A percentile compares a stretch with the other conserved stretches of the same genome.
Conservation (phyloP, 2,329 filamentous ascomycete species). For the Ophiosphaerella narmari region DNA sequence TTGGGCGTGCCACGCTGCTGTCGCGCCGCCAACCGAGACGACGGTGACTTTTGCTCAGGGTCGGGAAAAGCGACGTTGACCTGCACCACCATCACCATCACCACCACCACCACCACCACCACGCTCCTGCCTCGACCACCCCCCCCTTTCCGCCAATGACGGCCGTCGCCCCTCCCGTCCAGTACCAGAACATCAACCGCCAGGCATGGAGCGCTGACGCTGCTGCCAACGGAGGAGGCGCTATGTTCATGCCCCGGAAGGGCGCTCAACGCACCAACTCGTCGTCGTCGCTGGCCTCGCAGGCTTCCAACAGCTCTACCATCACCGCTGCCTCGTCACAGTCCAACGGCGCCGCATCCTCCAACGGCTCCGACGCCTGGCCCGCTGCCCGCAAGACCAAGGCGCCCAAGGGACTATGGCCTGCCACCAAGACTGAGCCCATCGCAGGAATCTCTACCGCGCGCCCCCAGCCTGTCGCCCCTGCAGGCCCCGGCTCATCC, state of each 20-base stretch:
- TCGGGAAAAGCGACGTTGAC: slow-evolving; percentile 30
- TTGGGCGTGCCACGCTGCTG: slow-evolving; percentile 32
- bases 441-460: slow-evolving; percentile 66
- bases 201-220: slow-evolving; percentile 66
- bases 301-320: slow-evolving; percentile 67
- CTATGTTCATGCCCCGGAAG: slow-evolving; percentile 90
- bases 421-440: slow-evolving; percentile 67
- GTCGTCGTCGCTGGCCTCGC: slow-evolving; percentile 76
- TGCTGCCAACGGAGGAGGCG: slow-evolving; percentile 62
- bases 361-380: slow-evolving; percentile 23
- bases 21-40: slow-evolving; percentile 34
- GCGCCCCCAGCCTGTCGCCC: slow-evolving; percentile 65
- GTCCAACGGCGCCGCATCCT: slow-evolving; percentile 23
- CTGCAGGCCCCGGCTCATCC: slow-evolving; percentile 61
- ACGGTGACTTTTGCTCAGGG: slow-evolving; percentile 17
- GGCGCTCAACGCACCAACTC: slow-evolving; percentile 83
- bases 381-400: slow-evolving; percentile 56
- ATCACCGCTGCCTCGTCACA: slow-evolving; percentile 62
- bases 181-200: slow-evolving; percentile 64
- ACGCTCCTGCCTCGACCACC: slow-evolving; percentile 20
- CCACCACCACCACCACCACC: slow-evolving; percentile 15
- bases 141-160: slow-evolving; percentile 57
- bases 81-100: slow-evolving; percentile 10
- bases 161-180: slow-evolving; percentile 68
- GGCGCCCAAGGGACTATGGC: slow-evolving; percentile 63